Percentiles rank a stretch among this genome's conserved stretches.
Evolutionary conservation across 192 early-diverging fungal species (phyloP).

Genomic region (Umbelopsis isabellina): DNA sequence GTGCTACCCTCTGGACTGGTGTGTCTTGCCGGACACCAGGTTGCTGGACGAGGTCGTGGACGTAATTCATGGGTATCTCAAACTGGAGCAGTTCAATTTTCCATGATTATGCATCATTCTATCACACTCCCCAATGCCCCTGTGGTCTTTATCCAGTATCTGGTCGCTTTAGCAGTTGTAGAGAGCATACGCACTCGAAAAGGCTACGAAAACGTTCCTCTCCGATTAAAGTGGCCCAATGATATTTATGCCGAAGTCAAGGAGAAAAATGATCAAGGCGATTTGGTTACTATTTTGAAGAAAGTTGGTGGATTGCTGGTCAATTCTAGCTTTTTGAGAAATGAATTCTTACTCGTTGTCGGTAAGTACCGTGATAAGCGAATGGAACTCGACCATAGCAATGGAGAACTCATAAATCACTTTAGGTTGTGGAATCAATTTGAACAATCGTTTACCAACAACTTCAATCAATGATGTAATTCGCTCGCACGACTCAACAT

Average conservation of each 20-base stretch:
- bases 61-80: slow-evolving; percentile 96
- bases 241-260: slow-evolving; percentile 83
- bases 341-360: slow-evolving; percentile 80
- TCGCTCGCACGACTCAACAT: slow-evolving; percentile 52
- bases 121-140: slow-evolving; percentile 53
- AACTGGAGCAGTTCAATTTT: slow-evolving; percentile 87
- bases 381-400: background rate
- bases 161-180: slow-evolving; percentile 85
- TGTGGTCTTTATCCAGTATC: slow-evolving; percentile 93
- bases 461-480: slow-evolving; percentile 87
- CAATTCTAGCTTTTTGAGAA: slow-evolving; percentile 72
- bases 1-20: slow-evolving; percentile 79
- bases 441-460: slow-evolving; percentile 83
- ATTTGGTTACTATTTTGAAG: slow-evolving; percentile 59
- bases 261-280: slow-evolving; percentile 38
- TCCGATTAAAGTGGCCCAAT: slow-evolving; percentile 98
- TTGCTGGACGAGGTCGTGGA: slow-evolving; percentile 86
- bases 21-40: slow-evolving; percentile 79
- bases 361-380: slow-evolving; percentile 50
- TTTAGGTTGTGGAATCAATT: slow-evolving; percentile 84
- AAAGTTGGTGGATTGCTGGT: slow-evolving; percentile 89
- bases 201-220: slow-evolving; percentile 79
- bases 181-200: slow-evolving; percentile 68
- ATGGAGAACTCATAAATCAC: background rate
- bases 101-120: slow-evolving; percentile 76